A percentile compares a stretch with the other conserved stretches of the same genome.
phyloP scores from a whole-genome alignment of 2,329 filamentous ascomycete species.

The Arthroderma sp. region DNA sequence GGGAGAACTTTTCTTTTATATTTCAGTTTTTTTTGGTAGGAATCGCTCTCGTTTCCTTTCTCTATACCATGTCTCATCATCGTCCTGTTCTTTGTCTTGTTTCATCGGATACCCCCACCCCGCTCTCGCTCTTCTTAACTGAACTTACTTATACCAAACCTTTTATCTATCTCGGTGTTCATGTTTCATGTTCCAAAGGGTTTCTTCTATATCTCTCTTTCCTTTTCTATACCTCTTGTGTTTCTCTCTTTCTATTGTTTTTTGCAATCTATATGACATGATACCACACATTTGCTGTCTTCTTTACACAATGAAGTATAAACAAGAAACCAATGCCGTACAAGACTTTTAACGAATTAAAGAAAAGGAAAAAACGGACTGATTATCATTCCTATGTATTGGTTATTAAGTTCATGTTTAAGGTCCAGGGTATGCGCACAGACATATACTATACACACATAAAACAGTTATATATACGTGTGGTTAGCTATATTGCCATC shows the following conservation, averaged over 20 bases:
- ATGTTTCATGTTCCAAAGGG: not conserved
- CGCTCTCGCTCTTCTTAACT: conserved; percentile 16
- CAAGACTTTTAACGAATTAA: conserved; percentile 3
- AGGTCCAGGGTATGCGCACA: not conserved
- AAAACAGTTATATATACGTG: not conserved
- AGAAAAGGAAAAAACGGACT: not conserved
- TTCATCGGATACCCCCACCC: conserved; percentile 20
- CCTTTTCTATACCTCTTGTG: conserved; percentile 25
- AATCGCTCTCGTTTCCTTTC: not conserved
- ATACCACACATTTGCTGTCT: conserved; percentile 2
- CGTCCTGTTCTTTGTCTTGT: not conserved
- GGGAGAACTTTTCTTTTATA: not conserved
- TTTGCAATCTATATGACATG: not conserved
- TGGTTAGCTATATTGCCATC: not conserved
- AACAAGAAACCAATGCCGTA: not conserved
- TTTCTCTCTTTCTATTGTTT: conserved; percentile 11
- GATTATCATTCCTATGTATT: not conserved
- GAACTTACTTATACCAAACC: conserved; percentile 2
- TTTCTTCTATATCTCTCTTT: conserved; percentile 14
- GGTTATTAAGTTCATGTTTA: not conserved
- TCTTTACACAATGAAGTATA: conserved; percentile 3
- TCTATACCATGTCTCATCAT: not conserved
- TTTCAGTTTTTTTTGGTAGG: not conserved
- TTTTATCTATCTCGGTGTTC: conserved; percentile 6
- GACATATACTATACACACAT: not conserved